These are phyloP conservation scores for Rosa chinensis DNA, from an alignment of 306 rosid species.

Conservation along the genomic window DNA sequence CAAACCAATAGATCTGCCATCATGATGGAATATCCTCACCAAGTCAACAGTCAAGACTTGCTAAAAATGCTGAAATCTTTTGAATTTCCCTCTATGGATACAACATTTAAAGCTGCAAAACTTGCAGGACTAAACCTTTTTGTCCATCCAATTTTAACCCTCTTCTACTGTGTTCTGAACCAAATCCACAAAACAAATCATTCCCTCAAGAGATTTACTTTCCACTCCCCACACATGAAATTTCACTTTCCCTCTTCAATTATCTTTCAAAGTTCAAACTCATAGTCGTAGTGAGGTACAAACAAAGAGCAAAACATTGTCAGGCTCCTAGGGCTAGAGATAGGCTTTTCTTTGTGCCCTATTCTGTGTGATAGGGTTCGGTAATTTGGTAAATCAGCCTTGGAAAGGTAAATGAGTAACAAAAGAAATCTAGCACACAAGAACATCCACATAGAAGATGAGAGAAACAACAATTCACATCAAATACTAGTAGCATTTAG, in stretches of 20 bases:
- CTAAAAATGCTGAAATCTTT: neutral
- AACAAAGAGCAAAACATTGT: neutral
- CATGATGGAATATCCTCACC: neutral
- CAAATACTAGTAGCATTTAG: neutral
- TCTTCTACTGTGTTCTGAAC: neutral
- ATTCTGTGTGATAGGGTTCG: neutral
- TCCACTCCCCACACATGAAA: neutral
- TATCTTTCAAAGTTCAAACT: neutral
- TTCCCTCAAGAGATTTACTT: neutral
- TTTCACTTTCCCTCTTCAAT: neutral
- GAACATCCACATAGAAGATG: neutral
- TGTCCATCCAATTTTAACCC: neutral
- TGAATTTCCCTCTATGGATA: neutral
- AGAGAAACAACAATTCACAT: neutral
- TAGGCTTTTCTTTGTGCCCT: neutral
- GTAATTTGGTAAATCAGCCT: neutral
- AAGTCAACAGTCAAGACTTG: neutral
- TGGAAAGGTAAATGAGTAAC: neutral
- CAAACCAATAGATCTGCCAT: neutral
- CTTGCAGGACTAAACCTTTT: neutral
- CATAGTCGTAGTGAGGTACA: neutral
- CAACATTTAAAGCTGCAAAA: neutral
- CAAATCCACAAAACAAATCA: neutral
- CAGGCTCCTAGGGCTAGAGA: neutral
- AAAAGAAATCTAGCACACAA: neutral